Percentiles rank a stretch among this genome's conserved stretches.
Conservation (phyloP, 75 land plant genomes). For the Sequoiadendron giganteum region DNA sequence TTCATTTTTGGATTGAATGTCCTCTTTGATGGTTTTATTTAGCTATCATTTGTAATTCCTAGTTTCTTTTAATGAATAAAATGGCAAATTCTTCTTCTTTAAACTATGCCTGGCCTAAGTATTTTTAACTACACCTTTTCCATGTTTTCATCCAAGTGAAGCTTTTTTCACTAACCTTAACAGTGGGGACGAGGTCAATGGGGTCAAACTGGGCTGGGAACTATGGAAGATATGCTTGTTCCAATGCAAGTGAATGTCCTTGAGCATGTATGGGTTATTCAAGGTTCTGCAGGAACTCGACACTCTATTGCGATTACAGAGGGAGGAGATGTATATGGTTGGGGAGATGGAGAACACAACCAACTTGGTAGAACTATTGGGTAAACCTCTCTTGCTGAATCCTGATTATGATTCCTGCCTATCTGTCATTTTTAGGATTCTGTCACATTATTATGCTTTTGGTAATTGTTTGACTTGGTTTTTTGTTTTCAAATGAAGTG, state of each 20-base stretch:
- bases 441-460: not conserved
- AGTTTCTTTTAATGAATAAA: not conserved
- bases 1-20: constrained; percentile 1
- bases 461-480: not conserved
- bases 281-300: constrained; percentile 47
- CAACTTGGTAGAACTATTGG: constrained; percentile 36
- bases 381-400: constrained; percentile 15
- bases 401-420: constrained; percentile 1
- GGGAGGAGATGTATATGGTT: constrained; percentile 33
- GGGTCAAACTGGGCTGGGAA: constrained; percentile 49
- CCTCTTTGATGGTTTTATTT: not conserved
- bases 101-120: not conserved
- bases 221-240: constrained; percentile 21
- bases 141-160: not conserved
- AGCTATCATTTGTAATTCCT: not conserved
- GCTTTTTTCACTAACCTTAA: not conserved
- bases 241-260: constrained; percentile 30
- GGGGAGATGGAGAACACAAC: constrained; percentile 51
- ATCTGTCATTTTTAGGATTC: not conserved
- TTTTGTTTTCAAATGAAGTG: not conserved
- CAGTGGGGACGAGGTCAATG: constrained; percentile 56
- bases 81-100: not conserved
- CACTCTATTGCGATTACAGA: constrained; percentile 35
- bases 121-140: not conserved
- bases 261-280: constrained; percentile 20